These are phyloP conservation scores for Trichophyton equinum DNA, from an alignment of 2,329 filamentous ascomycete genomes.

Conservation along the genomic window DNA sequence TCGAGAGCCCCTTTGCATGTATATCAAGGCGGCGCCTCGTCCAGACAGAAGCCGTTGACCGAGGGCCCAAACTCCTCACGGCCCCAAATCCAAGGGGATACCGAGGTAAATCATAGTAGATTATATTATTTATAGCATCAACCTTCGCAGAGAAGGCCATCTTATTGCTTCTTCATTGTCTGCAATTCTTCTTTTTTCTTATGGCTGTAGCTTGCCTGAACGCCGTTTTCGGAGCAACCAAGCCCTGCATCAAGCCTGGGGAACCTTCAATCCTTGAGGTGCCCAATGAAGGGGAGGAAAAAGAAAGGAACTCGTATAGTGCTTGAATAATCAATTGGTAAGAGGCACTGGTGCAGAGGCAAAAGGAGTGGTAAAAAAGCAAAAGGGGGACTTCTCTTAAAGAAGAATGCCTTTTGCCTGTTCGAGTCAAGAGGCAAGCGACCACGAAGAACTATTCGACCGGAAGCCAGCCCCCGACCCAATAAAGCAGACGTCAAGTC, in stretches of 20 bases:
- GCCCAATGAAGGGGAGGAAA: not conserved
- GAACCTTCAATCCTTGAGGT: not conserved
- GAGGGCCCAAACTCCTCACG: too few relatives aligned
- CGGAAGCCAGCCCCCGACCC: not conserved
- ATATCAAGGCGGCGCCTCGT: too few relatives aligned
- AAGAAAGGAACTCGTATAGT: not conserved
- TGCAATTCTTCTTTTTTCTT: too few relatives aligned
- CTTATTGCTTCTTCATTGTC: too few relatives aligned
- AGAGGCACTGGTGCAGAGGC: not conserved
- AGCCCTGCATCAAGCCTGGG: not conserved
- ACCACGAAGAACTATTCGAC: not conserved
- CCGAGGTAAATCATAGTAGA: too few relatives aligned
- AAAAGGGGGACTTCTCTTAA: too few relatives aligned
- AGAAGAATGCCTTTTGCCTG: not conserved
- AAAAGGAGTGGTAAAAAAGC: too few relatives aligned
- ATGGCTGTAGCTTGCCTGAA: not conserved
- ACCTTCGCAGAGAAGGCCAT: too few relatives aligned
- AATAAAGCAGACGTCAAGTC: not conserved
- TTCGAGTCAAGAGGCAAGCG: not conserved
- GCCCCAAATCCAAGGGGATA: too few relatives aligned
- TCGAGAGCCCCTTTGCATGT: too few relatives aligned
- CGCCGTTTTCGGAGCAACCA: not conserved
- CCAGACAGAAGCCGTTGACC: too few relatives aligned
- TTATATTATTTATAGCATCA: too few relatives aligned
- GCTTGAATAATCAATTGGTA: conserved; percentile 2